Evolutionary conservation across 2,329 filamentous ascomycete species (phyloP), one percentile per base, ranked within the genome.

Genomic region (Colletotrichum tanaceti): DNA sequence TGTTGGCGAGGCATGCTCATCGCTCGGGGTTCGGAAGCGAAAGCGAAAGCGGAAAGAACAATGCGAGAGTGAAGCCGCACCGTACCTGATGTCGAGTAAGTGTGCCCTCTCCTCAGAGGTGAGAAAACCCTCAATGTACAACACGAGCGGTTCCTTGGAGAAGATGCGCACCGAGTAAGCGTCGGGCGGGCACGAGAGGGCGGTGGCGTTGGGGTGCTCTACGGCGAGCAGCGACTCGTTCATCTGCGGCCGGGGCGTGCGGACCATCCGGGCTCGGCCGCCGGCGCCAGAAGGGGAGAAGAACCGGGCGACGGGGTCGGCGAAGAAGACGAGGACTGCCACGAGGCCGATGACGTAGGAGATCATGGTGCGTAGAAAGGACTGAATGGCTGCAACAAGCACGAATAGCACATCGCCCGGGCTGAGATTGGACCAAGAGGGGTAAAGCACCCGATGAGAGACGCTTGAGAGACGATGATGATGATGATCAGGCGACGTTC

Each of bases 71-170:
- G 4, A 10, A 39, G 41, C 52, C 11, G 5, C n/a, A n/a, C 22
- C 46, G n/a, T 58, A 87, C 85, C 85, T 86, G 49, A 86, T 82
- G 18, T 85, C 81, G 2, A 87, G 75, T 22, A 88, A 74, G 71
- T 86, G 82, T 39, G 72, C 68, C 57, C 81, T 79, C 74, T 88
- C 86, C 4, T 75, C 76, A 10, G 71, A 69, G 16, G 77, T 80
- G 61, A 88, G 71, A 71, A 88, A 88, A 20, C 81, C 78, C 75
- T 87, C 84, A 14, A 88, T 76, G 69, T 88, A 88, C 4, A 88
- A 73, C 2, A 88, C 83, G 44, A 88, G 74, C 22, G 86, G 86
- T 63, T 82, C 82, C 62, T 82, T 80, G 52, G 80, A 85, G 64
- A 84, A 74, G 28, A 87, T 78, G 63, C 85, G 83, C 49, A 84